phyloP scores from a whole-genome alignment of 2,329 filamentous ascomycete species.

The Penicillium aurantiogriseum region DNA sequence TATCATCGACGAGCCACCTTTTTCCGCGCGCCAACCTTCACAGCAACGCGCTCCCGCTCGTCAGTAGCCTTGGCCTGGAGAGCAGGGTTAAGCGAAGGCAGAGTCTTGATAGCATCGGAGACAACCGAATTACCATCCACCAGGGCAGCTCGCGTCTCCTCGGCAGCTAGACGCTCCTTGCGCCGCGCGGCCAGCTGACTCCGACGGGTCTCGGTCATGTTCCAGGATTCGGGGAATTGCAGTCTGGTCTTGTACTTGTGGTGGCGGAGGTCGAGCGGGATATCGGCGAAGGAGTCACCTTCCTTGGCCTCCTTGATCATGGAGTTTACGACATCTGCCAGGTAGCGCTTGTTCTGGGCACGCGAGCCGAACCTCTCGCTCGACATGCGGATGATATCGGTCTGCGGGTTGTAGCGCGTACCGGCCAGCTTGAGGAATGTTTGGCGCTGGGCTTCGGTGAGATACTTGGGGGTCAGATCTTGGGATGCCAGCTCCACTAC shows the following conservation, averaged over 20 bases:
- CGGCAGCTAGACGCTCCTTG: conserved; percentile 51
- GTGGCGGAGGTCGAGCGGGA: conserved; percentile 87
- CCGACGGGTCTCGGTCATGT: conserved; percentile 68
- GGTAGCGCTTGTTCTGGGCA: conserved; percentile 95
- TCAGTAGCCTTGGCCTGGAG: conserved; percentile 26
- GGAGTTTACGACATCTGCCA: conserved; percentile 72
- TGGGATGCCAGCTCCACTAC: conserved; percentile 81
- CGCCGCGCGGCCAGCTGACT: conserved; percentile 64
- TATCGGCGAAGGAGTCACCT: conserved; percentile 78
- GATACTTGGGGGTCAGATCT: conserved; percentile 61
- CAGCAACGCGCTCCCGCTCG: conserved; percentile 29
- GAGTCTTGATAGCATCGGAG: conserved; percentile 30
- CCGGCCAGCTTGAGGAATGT: conserved; percentile 90
- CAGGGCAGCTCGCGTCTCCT: conserved; percentile 61
- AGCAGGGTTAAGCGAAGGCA: conserved; percentile 36
- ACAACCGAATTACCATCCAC: conserved; percentile 48
- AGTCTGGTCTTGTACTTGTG: conserved; percentile 66
- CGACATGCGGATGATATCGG: conserved; percentile 80
- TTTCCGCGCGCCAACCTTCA: conserved; percentile 27
- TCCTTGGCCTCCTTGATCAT: conserved; percentile 77
- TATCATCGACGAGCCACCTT: conserved; percentile 21
- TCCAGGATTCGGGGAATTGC: conserved; percentile 80
- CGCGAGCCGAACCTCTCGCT: conserved; percentile 84
- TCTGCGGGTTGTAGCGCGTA: conserved; percentile 81
- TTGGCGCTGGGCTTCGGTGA: conserved; percentile 65